A percentile compares a stretch with the other conserved stretches of the same genome.
These are phyloP conservation scores for Nymphaea colorata DNA, from an alignment of 164 flowering plant species.

Conservation along the genomic window DNA sequence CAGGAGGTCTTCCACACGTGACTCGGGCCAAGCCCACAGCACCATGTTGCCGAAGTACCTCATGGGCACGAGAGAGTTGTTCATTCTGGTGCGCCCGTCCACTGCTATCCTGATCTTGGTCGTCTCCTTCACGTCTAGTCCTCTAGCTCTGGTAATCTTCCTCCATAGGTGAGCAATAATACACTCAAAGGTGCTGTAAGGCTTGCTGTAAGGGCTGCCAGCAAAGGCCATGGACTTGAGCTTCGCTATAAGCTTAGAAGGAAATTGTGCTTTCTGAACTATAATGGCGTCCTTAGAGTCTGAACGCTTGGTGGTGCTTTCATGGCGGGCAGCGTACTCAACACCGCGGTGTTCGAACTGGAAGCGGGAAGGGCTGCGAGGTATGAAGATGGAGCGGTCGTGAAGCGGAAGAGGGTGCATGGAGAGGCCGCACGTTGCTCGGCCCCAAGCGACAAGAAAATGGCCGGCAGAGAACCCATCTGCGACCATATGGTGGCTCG, in stretches of 20 bases:
- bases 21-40: constrained; percentile 23
- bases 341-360: constrained; percentile 19
- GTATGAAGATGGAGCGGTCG: constrained; percentile 19
- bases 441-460: constrained; percentile 26
- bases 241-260: constrained; percentile 7
- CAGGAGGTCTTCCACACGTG: constrained; percentile 19
- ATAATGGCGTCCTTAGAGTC: not conserved
- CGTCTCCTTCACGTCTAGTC: constrained; percentile 7
- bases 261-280: constrained; percentile 12
- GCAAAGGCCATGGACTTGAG: constrained; percentile 15
- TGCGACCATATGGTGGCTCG: constrained; percentile 19
- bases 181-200: constrained; percentile 22
- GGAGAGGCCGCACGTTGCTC: constrained; percentile 15
- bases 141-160: constrained; percentile 16
- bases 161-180: constrained; percentile 28
- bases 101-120: constrained; percentile 17
- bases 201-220: constrained; percentile 1
- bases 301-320: not conserved
- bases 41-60: constrained; percentile 23
- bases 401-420: constrained; percentile 12
- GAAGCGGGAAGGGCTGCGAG: constrained; percentile 15
- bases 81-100: constrained; percentile 20
- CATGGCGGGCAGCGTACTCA: constrained; percentile 8
- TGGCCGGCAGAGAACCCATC: constrained; percentile 23
- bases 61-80: constrained; percentile 12